Base-by-base conservation (phyloP, 2,329 filamentous ascomycete species). In the Penicillium sp. region DNA sequence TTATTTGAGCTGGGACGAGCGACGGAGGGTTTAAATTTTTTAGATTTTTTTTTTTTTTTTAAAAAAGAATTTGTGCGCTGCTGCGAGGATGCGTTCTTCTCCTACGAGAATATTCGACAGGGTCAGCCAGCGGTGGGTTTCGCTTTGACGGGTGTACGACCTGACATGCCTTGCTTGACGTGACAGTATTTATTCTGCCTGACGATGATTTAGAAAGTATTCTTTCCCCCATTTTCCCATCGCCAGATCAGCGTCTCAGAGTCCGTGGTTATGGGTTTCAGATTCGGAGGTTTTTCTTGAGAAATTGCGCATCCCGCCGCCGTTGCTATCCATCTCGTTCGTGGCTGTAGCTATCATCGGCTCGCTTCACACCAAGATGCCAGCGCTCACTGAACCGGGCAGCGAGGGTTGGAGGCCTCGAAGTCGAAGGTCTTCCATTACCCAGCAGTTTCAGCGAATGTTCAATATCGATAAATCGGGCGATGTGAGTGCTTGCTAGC, bases 401-500 rank as follows among this genome's bases (percentile, higher is more conserved):
- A 52, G n/a, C 19, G 63, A 62, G 21, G 58, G 30, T 13, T 56
- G 29, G 53, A 66, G 64, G 46, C 60, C 62, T 48, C 66, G 66
- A 29, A 64, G 69, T 48, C 66, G 66, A 29, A 64, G 69, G 54
- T 57, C 62, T n/a, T 71, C 69, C 9, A 61, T 71, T 51, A 65
- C 69, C 17, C 59, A 65, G 41, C 67, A 68, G 13, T 38, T 71
- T 21, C 69, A 70, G 30, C 67, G 69, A 26, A 62, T 70, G 41
- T 61, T 70, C 9, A 64, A 63, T 59, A 26, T 62, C 19, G 66
- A 69, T 29, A 69, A 61, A 54, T 29, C 50, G 31, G 60, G 44
- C 13, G 60, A 60, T 62, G 67, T 71, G 60, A 66, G 68, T 58
- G 26, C n/a, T 23, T 38, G 21, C 57, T 51, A 48, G 21, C n/a